phyloP scores from a whole-genome alignment of 2,329 filamentous ascomycete species.

The Sporothrix euskadiensis region DNA sequence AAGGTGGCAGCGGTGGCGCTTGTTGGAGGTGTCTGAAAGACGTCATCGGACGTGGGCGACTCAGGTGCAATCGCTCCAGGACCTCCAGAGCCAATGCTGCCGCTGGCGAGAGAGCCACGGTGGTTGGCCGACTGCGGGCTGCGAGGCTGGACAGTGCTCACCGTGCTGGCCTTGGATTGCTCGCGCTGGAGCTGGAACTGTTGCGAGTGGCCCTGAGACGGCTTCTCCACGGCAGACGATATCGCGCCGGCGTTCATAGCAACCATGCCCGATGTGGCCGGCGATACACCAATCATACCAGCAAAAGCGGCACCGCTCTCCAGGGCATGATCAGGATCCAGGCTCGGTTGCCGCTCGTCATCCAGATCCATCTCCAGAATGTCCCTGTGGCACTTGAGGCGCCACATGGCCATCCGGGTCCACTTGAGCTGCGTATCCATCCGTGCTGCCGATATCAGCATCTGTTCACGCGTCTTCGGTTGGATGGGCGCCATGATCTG shows the following conservation, averaged over 20 bases:
- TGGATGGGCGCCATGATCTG: constrained; percentile 87
- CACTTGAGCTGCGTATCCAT: constrained; percentile 89
- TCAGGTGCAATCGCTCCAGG: constrained; percentile 37
- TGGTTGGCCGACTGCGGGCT: constrained; percentile 43
- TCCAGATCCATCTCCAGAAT: constrained; percentile 83
- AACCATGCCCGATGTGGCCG: constrained; percentile 10
- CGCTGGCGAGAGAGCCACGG: constrained; percentile 36
- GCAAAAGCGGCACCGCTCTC: constrained; percentile 32
- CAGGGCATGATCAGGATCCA: constrained; percentile 38
- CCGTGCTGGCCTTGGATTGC: constrained; percentile 41
- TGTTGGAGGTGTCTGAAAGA: constrained; percentile 53
- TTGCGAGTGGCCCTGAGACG: neutral
- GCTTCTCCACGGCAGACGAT: neutral
- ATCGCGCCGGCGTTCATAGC: neutral
- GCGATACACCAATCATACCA: constrained; percentile 26
- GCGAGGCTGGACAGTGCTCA: constrained; percentile 37
- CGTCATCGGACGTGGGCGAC: constrained; percentile 48
- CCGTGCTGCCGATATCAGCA: constrained; percentile 79
- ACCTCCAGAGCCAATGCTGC: constrained; percentile 23
- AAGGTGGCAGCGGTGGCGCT: constrained; percentile 43
- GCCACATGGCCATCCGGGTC: constrained; percentile 93
- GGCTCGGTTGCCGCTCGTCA: constrained; percentile 62
- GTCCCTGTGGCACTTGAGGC: constrained; percentile 83
- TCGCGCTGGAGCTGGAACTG: constrained; percentile 32
- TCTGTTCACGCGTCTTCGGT: constrained; percentile 80